A percentile compares a stretch with the other conserved stretches of the same genome.
Evolutionary conservation across 306 rosid genomes (phyloP).

Genomic region (Vigna unguiculata): DNA sequence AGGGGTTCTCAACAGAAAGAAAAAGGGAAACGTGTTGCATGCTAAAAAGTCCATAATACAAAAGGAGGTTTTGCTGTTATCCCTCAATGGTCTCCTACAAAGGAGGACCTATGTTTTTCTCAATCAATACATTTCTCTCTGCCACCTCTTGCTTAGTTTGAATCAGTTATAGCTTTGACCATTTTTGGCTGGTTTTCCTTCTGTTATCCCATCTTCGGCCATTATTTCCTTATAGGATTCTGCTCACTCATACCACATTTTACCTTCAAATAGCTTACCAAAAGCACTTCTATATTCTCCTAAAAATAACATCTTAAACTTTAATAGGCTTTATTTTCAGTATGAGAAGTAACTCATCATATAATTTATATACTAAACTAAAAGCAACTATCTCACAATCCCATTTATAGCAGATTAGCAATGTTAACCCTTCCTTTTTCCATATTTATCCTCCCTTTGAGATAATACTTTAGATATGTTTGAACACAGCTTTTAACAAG

Average conservation of each 20-base stretch:
- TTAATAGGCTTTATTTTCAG: background rate
- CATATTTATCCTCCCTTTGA: too few species aligned
- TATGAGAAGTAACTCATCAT: background rate
- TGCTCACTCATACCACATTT: conserved; percentile 20
- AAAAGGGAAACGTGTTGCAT: conserved; percentile 41
- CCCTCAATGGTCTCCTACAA: conserved; percentile 72
- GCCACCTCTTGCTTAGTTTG: conserved; percentile 60
- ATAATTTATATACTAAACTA: too few species aligned
- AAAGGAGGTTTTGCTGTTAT: conserved; percentile 48
- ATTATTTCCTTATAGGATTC: conserved; percentile 4
- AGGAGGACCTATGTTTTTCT: conserved; percentile 52
- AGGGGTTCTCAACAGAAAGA: conserved; percentile 58
- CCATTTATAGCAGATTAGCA: background rate
- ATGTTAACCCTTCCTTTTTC: background rate
- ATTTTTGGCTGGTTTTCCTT: conserved; percentile 46
- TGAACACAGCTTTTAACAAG: too few species aligned
- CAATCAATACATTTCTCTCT: conserved; percentile 40
- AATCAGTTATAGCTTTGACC: conserved; percentile 62
- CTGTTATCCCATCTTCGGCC: conserved; percentile 14
- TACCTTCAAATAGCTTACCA: conserved; percentile 40
- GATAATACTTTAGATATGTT: too few species aligned
- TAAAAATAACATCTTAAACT: conserved; percentile 33
- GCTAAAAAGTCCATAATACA: conserved; percentile 41
- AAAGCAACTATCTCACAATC: background rate
- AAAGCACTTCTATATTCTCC: background rate